Conservation (phyloP, 768 basidiomycete species). For the Boletus pseudopeckii region DNA sequence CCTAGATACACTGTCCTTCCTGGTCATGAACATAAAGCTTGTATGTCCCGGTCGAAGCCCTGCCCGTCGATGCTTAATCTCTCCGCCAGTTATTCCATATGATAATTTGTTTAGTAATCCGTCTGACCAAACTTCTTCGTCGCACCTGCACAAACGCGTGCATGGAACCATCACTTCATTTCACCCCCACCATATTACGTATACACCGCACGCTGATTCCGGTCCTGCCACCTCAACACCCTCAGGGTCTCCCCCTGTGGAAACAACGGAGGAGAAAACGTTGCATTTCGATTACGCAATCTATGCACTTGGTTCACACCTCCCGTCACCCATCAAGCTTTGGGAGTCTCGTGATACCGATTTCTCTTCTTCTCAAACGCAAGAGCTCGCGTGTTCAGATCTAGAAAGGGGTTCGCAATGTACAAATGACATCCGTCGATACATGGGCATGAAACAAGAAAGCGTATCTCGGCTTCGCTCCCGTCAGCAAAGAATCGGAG, state of each 20-base stretch:
- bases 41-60: slow-evolving; percentile 29
- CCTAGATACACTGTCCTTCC: slow-evolving; percentile 56
- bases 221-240: neutral
- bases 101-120: slow-evolving; percentile 41
- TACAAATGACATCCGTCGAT: slow-evolving; percentile 8
- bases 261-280: slow-evolving; percentile 6
- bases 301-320: slow-evolving; percentile 58
- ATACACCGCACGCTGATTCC: slow-evolving; percentile 5
- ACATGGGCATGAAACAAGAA: slow-evolving; percentile 45
- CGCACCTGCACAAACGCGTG: slow-evolving; percentile 33
- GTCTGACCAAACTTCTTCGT: slow-evolving; percentile 1
- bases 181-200: slow-evolving; percentile 35
- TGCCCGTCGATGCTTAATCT: neutral
- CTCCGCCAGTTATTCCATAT: slow-evolving; percentile 49
- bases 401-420: neutral
- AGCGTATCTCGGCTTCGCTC: slow-evolving; percentile 48
- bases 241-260: neutral
- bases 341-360: slow-evolving; percentile 36
- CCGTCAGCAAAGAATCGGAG: slow-evolving; percentile 47
- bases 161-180: slow-evolving; percentile 46
- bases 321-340: slow-evolving; percentile 52
- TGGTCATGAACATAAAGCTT: slow-evolving; percentile 64
- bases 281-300: slow-evolving; percentile 56
- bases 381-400: neutral
- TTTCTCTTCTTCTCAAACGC: neutral